phyloP scores from a whole-genome alignment of 805 yeast species.

The Wickerhamomyces queroliae region DNA sequence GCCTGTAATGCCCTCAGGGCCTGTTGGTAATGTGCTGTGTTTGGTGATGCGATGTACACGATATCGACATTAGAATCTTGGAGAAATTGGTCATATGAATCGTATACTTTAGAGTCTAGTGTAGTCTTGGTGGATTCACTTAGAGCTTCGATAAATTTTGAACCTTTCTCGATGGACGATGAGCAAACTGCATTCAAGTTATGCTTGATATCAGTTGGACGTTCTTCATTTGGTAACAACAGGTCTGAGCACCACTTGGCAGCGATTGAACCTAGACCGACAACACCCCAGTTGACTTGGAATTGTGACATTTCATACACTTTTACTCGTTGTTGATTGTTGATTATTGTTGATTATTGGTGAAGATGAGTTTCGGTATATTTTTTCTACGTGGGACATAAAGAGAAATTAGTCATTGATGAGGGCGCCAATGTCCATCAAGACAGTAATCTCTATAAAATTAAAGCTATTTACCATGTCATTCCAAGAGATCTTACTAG shows the following conservation, averaged over 20 bases:
- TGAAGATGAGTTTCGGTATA: no score
- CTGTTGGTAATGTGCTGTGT: constrained; percentile 42
- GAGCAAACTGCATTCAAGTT: constrained; percentile 1
- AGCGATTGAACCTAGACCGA: constrained; percentile 2
- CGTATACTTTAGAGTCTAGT: constrained; percentile 7
- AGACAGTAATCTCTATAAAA: no score
- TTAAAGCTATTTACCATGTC: no score
- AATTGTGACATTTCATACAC: no score
- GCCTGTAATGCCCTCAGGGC: constrained; percentile 35
- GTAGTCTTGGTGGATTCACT: not conserved
- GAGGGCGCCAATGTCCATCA: no score
- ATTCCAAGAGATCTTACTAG: no score
- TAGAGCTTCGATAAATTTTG: not conserved
- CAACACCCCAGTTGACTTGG: constrained; percentile 1
- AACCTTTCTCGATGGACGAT: not conserved
- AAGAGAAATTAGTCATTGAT: no score
- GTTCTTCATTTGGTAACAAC: not conserved
- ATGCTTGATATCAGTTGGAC: not conserved
- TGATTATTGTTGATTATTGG: no score
- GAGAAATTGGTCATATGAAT: constrained; percentile 38
- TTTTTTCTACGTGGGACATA: no score
- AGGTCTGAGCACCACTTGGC: constrained; percentile 1
- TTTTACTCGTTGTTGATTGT: no score
- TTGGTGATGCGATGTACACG: constrained; percentile 53
- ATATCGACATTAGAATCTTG: constrained; percentile 37